Conservation (phyloP, 176 grass and related monocot species). For the Ensete ventricosum region DNA sequence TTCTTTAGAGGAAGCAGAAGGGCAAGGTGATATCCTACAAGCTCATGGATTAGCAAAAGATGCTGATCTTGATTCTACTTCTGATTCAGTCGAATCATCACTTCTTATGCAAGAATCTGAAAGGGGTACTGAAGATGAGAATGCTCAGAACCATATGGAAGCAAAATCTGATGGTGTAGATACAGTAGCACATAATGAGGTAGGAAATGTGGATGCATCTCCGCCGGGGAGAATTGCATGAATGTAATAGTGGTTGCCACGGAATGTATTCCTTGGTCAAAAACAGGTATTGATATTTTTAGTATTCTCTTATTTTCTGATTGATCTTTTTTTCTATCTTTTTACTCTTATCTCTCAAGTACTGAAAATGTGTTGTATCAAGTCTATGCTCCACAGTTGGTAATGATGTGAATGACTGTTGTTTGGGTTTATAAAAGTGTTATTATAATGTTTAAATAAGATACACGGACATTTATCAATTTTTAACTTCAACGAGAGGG, state of each 20-base stretch:
- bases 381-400: neutral
- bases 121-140: neutral
- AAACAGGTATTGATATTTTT: conserved; percentile 40
- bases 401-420: neutral
- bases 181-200: conserved; percentile 22
- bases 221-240: conserved; percentile 90
- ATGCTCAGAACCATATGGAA: neutral
- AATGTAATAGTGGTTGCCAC: conserved; percentile 74
- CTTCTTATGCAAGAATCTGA: neutral
- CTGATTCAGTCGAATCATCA: neutral
- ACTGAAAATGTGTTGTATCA: neutral
- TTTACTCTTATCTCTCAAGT: neutral
- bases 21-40: neutral
- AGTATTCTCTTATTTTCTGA: neutral
- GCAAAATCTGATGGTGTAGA: conserved; percentile 12
- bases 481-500: conserved; percentile 42
- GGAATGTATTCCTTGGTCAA: conserved; percentile 82
- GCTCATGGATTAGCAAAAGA: neutral
- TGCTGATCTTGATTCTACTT: neutral
- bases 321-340: neutral
- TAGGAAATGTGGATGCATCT: conserved; percentile 27
- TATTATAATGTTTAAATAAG: neutral
- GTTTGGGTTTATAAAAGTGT: too few relatives aligned
- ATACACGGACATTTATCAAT: conserved; percentile 12
- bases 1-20: neutral